These are phyloP conservation scores for Backusella morwellensis DNA, from an alignment of 192 early-diverging fungal species.

Conservation along the genomic window DNA sequence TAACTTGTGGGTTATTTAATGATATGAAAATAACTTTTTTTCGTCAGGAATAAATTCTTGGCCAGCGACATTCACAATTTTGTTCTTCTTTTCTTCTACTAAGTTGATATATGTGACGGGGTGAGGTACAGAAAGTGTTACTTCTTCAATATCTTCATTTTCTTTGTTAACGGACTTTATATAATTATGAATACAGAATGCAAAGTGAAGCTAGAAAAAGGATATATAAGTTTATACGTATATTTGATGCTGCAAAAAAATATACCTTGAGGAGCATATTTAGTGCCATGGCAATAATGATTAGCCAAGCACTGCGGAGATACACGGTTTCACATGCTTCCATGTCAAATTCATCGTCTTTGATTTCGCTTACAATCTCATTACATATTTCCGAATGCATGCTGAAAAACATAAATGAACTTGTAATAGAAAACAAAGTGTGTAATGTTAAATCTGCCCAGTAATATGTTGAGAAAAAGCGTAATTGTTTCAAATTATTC, in stretches of 20 bases:
- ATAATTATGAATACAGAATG: conserved; percentile 23
- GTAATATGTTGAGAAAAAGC: conserved; percentile 23
- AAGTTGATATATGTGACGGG: background rate
- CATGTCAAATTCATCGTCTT: conserved; percentile 27
- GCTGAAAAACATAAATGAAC: conserved; percentile 19
- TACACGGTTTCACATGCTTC: conserved; percentile 23
- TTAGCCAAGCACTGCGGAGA: conserved; percentile 23
- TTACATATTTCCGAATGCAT: conserved; percentile 24
- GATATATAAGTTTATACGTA: background rate
- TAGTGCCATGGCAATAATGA: conserved; percentile 17
- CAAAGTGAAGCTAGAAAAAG: conserved; percentile 25
- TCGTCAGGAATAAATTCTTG: conserved; percentile 33
- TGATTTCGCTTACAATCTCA: conserved; percentile 14
- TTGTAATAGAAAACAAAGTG: conserved; percentile 21
- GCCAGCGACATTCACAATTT: conserved; percentile 28
- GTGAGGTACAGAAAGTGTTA: conserved; percentile 15
- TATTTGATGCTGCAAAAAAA: background rate
- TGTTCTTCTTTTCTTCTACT: background rate
- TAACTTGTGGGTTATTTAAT: no score
- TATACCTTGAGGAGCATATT: conserved; percentile 28
- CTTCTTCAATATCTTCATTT: background rate
- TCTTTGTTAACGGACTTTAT: background rate
- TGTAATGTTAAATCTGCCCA: conserved; percentile 29
- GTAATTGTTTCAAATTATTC: conserved; percentile 27
- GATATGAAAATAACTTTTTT: conserved; percentile 12